Base-by-base conservation (phyloP, 208 protist species). In the Crithidia brevicula region DNA sequence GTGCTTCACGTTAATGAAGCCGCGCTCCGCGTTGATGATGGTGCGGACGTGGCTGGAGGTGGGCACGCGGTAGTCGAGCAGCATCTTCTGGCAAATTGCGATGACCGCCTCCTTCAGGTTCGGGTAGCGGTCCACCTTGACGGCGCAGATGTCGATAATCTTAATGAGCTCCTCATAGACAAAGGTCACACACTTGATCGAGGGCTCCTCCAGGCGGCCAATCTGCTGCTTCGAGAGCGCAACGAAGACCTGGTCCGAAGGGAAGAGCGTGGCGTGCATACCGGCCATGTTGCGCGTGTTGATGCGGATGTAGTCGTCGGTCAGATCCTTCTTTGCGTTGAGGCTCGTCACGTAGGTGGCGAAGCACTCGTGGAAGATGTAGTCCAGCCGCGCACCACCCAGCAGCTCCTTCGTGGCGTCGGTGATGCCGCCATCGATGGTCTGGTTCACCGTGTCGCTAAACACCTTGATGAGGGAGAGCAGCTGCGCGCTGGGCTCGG, bases 1-100 rank as follows among this genome's bases (percentile, higher is more conserved):
- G 67, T 97, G 89, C 73, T 93, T 97, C 38, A 98, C 98, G 86
- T 99, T 99, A 65, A 99, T 98, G 73, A 98, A 99, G 36, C 95
- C 91, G n/a, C 96, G 79, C 74, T 99, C 97, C 40, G 97, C 97
- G 33, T 76, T 80, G 63, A 99, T 98, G 46, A 99, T 79, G 69
- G 95, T 98, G 67, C 83, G 82, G 47, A 99, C 94, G 83, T 98
- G 95, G 3, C 43, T 40, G 50, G 85, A 89, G 10, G 92, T 94
- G 11, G 94, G 95, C 0, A 22, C n/a, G 58, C 83, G 85, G 75
- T 81, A 95, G 73, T 94, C 81, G 25, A 81, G 60, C 20, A 98
- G 80, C 38, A 98, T 85, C 53, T 80, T 57, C 28, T 89, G 85
- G 67, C 93, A 96, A 40, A 98, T 94, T 20, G 89, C 77, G 5